A percentile compares a stretch with the other conserved stretches of the same genome.
Conservation (phyloP, 176 grass and related monocot species). For the Musa acuminata region DNA sequence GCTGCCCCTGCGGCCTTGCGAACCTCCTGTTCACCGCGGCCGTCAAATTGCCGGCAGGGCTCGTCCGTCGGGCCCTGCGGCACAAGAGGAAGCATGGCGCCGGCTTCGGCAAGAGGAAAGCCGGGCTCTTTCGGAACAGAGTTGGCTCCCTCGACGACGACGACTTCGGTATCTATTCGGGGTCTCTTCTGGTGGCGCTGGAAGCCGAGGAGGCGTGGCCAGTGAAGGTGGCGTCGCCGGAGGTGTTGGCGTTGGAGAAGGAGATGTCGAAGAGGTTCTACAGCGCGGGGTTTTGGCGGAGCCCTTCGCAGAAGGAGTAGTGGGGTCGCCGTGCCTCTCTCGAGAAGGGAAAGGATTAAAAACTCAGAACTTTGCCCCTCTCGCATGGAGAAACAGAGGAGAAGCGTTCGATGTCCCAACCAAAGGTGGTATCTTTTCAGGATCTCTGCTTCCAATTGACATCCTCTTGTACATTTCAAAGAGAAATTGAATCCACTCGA, state of each 20-base stretch:
- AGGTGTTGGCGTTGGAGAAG: conserved; percentile 6
- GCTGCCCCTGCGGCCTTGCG: conserved; percentile 57
- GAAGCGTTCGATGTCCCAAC: background rate
- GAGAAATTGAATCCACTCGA: too few species aligned
- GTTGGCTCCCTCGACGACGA: conserved; percentile 18
- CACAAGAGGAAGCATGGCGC: background rate
- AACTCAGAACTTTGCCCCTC: too few species aligned
- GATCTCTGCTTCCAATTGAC: too few species aligned
- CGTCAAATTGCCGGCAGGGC: conserved; percentile 29
- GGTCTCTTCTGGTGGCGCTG: background rate
- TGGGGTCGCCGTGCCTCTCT: too few species aligned
- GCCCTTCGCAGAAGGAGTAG: background rate
- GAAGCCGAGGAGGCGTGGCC: background rate
- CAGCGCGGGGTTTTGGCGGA: conserved; percentile 11
- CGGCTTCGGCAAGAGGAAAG: background rate
- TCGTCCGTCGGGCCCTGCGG: background rate
- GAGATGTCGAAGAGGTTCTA: conserved; percentile 7
- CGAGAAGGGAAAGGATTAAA: too few species aligned
- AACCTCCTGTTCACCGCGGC: conserved; percentile 28
- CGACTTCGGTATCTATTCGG: background rate
- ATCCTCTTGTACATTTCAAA: too few species aligned
- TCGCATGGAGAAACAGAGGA: background rate
- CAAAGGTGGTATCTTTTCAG: background rate
- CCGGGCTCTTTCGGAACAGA: conserved; percentile 3
- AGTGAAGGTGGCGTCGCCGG: background rate